A percentile compares a stretch with the other conserved stretches of the same genome.
Evolutionary conservation across 225 moss, liverwort and hornwort genomes (phyloP).

Genomic region (Pseudoscleropodium purum): DNA sequence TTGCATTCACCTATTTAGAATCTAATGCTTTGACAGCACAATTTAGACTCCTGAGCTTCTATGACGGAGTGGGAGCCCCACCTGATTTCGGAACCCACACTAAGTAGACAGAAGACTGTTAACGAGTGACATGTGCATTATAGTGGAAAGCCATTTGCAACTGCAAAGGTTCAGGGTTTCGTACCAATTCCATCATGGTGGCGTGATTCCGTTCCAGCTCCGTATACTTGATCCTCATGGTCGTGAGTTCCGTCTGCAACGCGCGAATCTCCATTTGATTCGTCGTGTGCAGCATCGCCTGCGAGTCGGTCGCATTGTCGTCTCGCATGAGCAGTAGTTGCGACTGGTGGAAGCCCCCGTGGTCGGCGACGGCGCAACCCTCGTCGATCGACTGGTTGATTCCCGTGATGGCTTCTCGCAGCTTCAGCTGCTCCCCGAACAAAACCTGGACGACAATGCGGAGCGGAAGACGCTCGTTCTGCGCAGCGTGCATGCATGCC

Average conservation of each 20-base stretch:
- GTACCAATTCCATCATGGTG: slow-evolving; percentile 46
- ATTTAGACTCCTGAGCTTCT: neutral
- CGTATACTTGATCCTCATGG: slow-evolving; percentile 50
- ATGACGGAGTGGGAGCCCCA: neutral
- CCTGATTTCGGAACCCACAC: neutral
- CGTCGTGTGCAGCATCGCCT: slow-evolving; percentile 35
- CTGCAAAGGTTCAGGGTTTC: neutral
- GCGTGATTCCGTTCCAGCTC: slow-evolving; percentile 56
- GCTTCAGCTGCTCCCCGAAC: slow-evolving; percentile 73
- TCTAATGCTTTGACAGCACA: neutral
- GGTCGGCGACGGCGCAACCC: neutral
- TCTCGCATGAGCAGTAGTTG: neutral
- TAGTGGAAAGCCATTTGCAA: neutral
- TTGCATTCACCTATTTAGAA: neutral
- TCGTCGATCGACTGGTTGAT: slow-evolving; percentile 31
- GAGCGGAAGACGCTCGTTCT: slow-evolving; percentile 79
- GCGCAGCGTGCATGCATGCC: slow-evolving; percentile 86
- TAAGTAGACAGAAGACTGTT: neutral
- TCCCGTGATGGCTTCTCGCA: slow-evolving; percentile 41
- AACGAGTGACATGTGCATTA: neutral
- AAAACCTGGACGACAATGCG: slow-evolving; percentile 67
- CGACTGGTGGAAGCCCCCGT: neutral
- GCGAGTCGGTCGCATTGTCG: neutral
- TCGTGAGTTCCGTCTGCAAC: slow-evolving; percentile 56
- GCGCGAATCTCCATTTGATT: slow-evolving; percentile 69